phyloP scores from a whole-genome alignment of 371 early-diverging fungal genomes.

The Mucor piriformis region DNA sequence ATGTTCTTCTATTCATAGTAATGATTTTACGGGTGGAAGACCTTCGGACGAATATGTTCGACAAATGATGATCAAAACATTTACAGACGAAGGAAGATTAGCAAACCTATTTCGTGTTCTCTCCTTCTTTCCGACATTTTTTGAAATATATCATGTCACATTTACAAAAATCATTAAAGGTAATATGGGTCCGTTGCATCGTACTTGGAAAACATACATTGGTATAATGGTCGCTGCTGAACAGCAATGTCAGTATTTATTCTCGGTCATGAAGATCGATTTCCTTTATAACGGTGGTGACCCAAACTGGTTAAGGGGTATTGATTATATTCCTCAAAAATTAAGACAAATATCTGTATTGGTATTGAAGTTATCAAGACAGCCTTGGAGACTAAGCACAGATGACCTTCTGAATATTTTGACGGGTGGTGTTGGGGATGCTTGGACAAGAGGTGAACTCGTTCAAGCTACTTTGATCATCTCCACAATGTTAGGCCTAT shows the following conservation, averaged over 20 bases:
- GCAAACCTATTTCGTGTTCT: constrained; percentile 60
- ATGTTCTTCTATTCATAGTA: neutral
- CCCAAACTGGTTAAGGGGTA: constrained; percentile 61
- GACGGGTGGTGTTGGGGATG: constrained; percentile 34
- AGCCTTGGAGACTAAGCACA: constrained; percentile 62
- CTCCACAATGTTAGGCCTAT: constrained; percentile 60
- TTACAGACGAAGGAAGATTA: constrained; percentile 58
- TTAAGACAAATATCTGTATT: constrained; percentile 54
- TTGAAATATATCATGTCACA: constrained; percentile 55
- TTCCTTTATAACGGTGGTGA: constrained; percentile 66
- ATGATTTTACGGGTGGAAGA: constrained; percentile 39
- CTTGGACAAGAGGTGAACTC: constrained; percentile 66
- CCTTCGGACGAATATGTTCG: constrained; percentile 53
- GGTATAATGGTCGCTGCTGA: constrained; percentile 69
- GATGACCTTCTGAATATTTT: constrained; percentile 51
- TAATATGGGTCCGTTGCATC: constrained; percentile 57
- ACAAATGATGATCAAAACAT: constrained; percentile 59
- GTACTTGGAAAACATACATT: constrained; percentile 63
- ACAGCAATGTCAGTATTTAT: constrained; percentile 64
- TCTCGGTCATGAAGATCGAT: constrained; percentile 56
- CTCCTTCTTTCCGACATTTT: constrained; percentile 67
- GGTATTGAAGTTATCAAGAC: constrained; percentile 57
- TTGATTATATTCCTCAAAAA: constrained; percentile 57
- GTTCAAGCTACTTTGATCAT: constrained; percentile 65
- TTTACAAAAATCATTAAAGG: constrained; percentile 46